phyloP scores from a whole-genome alignment of 768 basidiomycete species.

The Leccinum longicurvipes region DNA sequence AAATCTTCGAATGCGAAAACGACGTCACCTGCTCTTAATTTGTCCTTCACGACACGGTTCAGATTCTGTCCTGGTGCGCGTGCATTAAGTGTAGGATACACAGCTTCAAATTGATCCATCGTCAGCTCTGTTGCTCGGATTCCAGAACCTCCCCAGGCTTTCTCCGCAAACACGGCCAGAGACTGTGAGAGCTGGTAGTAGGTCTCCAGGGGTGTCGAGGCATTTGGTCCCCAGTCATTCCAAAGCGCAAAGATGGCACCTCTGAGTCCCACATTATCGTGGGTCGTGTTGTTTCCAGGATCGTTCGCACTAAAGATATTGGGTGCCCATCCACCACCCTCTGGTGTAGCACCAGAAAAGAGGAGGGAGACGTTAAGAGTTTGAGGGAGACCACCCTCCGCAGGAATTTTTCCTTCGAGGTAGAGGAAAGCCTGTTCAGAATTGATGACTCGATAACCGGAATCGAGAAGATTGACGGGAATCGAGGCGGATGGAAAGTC shows the following conservation, averaged over 20 bases:
- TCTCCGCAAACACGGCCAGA: conserved; percentile 40
- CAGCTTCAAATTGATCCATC: conserved; percentile 33
- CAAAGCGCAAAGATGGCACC: conserved; percentile 38
- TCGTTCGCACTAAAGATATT: conserved; percentile 33
- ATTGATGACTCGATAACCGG: conserved; percentile 38
- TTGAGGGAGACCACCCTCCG: conserved; percentile 32
- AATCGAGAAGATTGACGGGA: conserved; percentile 31
- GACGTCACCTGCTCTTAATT: conserved; percentile 17
- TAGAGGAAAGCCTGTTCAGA: conserved; percentile 37
- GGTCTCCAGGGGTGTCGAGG: conserved; percentile 41
- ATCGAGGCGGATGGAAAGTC: conserved; percentile 32
- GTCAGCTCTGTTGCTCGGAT: conserved; percentile 34
- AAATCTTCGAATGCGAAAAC: conserved; percentile 29
- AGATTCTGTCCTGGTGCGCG: conserved; percentile 44
- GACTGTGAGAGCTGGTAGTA: conserved; percentile 43
- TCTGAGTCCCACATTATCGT: conserved; percentile 26
- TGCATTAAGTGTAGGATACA: conserved; percentile 36
- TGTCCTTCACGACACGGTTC: conserved; percentile 35
- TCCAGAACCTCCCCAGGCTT: conserved; percentile 42
- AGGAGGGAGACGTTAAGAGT: conserved; percentile 30
- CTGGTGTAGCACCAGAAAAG: conserved; percentile 28
- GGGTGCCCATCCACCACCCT: conserved; percentile 35
- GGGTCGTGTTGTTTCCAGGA: conserved; percentile 31
- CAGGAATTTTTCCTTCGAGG: conserved; percentile 36
- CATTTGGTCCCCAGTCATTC: conserved; percentile 47